These are phyloP conservation scores for Bimuria novae-zelandiae DNA, from an alignment of 2,329 filamentous ascomycete genomes.

Conservation along the genomic window DNA sequence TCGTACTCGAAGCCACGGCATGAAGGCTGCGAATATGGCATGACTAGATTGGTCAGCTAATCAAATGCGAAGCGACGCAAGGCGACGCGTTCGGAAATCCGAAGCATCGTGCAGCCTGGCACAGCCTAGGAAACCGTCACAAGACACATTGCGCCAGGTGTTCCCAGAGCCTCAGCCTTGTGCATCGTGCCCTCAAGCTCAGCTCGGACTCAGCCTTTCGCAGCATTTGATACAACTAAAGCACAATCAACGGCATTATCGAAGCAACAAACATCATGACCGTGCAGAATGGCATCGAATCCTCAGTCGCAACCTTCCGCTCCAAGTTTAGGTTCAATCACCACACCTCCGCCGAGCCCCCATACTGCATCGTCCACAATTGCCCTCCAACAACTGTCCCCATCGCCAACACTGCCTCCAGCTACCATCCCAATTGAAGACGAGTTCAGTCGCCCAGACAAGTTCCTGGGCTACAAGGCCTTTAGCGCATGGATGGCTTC, in stretches of 20 bases:
- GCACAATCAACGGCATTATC: background rate
- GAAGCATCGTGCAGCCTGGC: background rate
- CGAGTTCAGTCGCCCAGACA: slow-evolving; percentile 9
- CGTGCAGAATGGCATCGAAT: background rate
- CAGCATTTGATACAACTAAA: background rate
- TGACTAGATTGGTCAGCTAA: background rate
- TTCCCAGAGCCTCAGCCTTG: slow-evolving; percentile 2
- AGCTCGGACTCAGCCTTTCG: slow-evolving; percentile 6
- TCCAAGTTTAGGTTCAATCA: slow-evolving; percentile 5
- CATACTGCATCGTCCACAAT: background rate
- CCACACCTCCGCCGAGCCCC: background rate
- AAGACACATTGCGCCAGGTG: background rate
- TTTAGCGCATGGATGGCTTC: slow-evolving; percentile 37
- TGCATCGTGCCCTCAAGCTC: background rate
- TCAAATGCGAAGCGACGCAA: background rate
- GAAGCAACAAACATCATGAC: slow-evolving; percentile 1
- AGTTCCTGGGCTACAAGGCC: slow-evolving; percentile 35
- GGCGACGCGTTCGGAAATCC: slow-evolving; percentile 1
- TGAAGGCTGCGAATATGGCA: background rate
- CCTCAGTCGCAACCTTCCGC: background rate
- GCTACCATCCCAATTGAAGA: background rate
- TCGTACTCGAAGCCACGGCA: slow-evolving; percentile 1
- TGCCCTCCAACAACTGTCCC: background rate
- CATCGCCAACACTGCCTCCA: background rate
- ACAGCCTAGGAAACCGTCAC: background rate